phyloP scores from a whole-genome alignment of 2,329 filamentous ascomycete genomes.

The Thielaviopsis euricoi region DNA sequence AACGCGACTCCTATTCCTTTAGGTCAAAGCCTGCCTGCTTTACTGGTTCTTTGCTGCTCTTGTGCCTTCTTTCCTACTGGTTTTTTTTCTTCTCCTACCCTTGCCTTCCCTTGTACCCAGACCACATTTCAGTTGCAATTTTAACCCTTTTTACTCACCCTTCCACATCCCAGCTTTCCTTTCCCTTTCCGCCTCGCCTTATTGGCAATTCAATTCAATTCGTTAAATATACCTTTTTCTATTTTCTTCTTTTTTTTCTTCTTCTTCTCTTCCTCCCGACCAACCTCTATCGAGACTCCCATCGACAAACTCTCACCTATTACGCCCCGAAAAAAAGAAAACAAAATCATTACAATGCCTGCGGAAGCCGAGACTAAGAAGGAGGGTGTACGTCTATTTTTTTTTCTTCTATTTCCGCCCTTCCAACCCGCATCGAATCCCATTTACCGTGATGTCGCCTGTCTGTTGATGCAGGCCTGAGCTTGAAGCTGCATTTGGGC shows the following conservation, averaged over 20 bases:
- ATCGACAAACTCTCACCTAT: not conserved
- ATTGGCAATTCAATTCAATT: not conserved
- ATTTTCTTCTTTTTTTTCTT: not conserved
- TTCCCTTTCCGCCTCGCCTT: not conserved
- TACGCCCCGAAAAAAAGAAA: not conserved
- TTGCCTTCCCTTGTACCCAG: not conserved
- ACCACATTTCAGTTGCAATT: not conserved
- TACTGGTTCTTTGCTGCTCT: too few species aligned
- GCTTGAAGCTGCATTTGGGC: too few species aligned
- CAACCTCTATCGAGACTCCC: not conserved
- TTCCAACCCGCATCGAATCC: not conserved
- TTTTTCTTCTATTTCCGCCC: not conserved
- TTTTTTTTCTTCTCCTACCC: not conserved
- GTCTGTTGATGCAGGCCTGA: too few species aligned
- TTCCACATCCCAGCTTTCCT: not conserved
- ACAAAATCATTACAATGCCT: not conserved
- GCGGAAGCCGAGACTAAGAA: not conserved
- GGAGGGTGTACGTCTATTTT: slow-evolving; percentile 3
- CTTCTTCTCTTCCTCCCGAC: not conserved
- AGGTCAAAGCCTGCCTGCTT: too few species aligned
- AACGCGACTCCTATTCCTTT: not conserved
- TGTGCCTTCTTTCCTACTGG: too few species aligned
- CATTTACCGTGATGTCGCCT: too few species aligned
- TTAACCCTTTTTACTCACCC: not conserved
- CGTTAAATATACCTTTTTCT: not conserved